Base-by-base conservation (phyloP, 257 asterid species). In the Lycium barbarum region DNA sequence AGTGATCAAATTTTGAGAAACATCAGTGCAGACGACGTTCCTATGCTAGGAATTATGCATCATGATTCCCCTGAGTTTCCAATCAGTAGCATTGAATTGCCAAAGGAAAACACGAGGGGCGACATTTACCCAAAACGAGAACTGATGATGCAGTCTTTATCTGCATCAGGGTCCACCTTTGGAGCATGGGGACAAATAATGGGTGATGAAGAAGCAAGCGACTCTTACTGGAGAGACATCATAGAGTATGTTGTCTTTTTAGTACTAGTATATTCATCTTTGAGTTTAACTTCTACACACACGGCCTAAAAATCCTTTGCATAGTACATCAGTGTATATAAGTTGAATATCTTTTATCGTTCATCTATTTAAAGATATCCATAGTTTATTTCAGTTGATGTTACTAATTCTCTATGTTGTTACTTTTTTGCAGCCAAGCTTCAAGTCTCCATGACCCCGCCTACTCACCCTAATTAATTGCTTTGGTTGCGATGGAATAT, bases 151-250 rank as follows among this genome's bases (percentile, higher is more conserved):
- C 80, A 84, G 78, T 59, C 83, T 53, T 81, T 81, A 58, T 68
- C 87, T 80, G 81, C 87, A 47, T 81, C 66, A 59, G 18, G 11
- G 66, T 59, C 85, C 51, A 84, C 84, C 33, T 85, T 81, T 22
- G 89, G 85, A 15, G 87, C 83, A 9, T 85, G 87, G 73, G 85
- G 74, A 53, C 89, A 87, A 66, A 84, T 87, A 73, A 83, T 86
- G 89, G 88, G 36, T 76, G 45, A 87, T 65, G 89, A 86, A 22
- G 87, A 88, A 72, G 86, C 89, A 65, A 83, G 51, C 58, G 85
- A 83, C 89, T 79, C 80, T 61, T 84, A 71, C 86, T 88, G 89
- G 91, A 85, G 85, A 83, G 89, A 88, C 84, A 79, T 88, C 67
- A 72, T 85, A 7, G 72, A 88, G 91, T 86, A 86, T 79, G 86